Conservation (phyloP, 75 land plant genomes). For the Cunninghamia lanceolata region DNA sequence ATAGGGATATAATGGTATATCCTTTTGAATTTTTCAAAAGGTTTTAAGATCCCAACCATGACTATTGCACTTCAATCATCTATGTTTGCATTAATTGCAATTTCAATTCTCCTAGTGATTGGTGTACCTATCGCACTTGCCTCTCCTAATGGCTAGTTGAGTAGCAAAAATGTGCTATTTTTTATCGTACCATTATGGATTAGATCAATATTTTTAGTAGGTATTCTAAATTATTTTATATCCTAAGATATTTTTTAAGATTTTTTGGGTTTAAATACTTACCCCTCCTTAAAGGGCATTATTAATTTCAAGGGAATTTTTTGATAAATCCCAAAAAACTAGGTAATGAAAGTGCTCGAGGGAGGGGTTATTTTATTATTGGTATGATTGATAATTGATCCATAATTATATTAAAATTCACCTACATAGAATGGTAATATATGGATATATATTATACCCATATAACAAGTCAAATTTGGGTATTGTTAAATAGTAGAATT, state of each 20-base stretch:
- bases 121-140: not conserved
- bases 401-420: too few relatives aligned
- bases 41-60: not conserved
- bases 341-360: too few relatives aligned
- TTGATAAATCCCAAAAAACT: not conserved
- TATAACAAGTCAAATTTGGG: too few relatives aligned
- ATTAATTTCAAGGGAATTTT: not conserved
- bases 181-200: conserved; percentile 26
- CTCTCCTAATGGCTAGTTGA: conserved; percentile 16
- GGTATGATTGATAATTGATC: too few relatives aligned
- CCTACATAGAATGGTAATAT: too few relatives aligned
- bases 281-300: not conserved
- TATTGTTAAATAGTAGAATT: too few relatives aligned
- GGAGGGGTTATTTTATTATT: too few relatives aligned
- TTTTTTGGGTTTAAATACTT: not conserved
- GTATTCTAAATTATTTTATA: conserved; percentile 22
- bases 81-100: too few relatives aligned
- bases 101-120: conserved; percentile 4
- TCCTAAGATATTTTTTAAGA: not conserved
- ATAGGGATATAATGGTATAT: not conserved
- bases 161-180: conserved; percentile 28
- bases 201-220: conserved; percentile 15
- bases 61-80: not conserved
- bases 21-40: not conserved
- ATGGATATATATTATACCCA: too few relatives aligned